Conservation (phyloP, 2,329 filamentous ascomycete genomes). For the Penicillium sp. region DNA sequence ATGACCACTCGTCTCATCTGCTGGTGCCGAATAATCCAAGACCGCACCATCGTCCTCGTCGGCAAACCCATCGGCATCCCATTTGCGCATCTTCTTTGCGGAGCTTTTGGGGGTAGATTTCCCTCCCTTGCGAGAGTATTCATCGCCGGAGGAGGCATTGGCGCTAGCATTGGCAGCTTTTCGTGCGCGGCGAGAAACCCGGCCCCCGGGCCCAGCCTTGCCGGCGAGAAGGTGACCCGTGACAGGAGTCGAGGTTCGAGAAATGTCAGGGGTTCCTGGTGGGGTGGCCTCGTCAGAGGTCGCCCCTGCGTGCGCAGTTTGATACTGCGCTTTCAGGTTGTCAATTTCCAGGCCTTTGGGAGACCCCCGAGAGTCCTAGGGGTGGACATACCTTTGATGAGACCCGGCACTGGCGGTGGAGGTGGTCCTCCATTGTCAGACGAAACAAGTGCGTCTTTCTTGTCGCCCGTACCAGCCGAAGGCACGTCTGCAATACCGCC, state of each 20-base stretch:
- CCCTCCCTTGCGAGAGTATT: constrained; percentile 56
- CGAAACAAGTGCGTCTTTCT: constrained; percentile 43
- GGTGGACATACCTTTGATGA: constrained; percentile 42
- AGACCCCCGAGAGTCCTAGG: background rate
- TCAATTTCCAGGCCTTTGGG: constrained; percentile 16
- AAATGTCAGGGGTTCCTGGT: constrained; percentile 64
- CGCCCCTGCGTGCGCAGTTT: constrained; percentile 38
- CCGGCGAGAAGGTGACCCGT: constrained; percentile 62
- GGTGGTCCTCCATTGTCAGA: constrained; percentile 47
- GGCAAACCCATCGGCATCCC: constrained; percentile 82
- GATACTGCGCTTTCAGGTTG: constrained; percentile 35
- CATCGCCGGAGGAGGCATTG: constrained; percentile 72
- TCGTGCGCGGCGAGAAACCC: constrained; percentile 73
- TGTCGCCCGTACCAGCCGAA: constrained; percentile 36
- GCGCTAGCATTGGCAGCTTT: constrained; percentile 53
- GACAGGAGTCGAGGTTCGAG: constrained; percentile 69
- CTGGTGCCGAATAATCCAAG: constrained; percentile 79
- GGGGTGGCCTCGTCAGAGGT: constrained; percentile 65
- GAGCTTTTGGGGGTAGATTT: constrained; percentile 40
- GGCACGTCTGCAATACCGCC: constrained; percentile 42
- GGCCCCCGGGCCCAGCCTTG: constrained; percentile 67
- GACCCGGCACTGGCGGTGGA: constrained; percentile 47
- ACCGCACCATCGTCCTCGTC: constrained; percentile 75
- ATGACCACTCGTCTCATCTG: constrained; percentile 51
- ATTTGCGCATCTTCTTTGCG: constrained; percentile 80